phyloP scores from a whole-genome alignment of 495 filamentous ascomycete genomes.

The Talaromyces adpressus region DNA sequence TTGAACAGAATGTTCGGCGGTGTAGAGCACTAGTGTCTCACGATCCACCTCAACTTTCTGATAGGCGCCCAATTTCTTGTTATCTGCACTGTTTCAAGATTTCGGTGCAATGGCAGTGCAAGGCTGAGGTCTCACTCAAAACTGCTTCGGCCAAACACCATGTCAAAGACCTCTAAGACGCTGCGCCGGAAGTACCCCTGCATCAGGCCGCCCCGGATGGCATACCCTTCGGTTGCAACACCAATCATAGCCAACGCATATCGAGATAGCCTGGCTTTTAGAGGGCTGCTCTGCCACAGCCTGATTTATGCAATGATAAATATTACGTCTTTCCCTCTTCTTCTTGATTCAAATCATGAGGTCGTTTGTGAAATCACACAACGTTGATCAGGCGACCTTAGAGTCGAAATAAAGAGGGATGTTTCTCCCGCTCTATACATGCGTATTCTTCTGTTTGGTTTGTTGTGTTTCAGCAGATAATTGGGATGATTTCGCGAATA shows the following conservation, averaged over 20 bases:
- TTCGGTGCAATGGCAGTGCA: neutral
- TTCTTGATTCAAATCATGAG: neutral
- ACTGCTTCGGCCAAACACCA: neutral
- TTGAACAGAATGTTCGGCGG: neutral
- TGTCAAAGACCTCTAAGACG: neutral
- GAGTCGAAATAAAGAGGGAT: neutral
- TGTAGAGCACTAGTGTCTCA: neutral
- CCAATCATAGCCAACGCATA: neutral
- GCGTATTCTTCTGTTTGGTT: conserved; percentile 7
- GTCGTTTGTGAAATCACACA: neutral
- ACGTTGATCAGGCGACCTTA: neutral
- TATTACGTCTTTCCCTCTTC: neutral
- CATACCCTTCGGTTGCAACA: neutral
- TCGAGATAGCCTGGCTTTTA: neutral
- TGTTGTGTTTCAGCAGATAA: conserved; percentile 18
- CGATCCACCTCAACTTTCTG: neutral
- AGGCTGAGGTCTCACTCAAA: neutral
- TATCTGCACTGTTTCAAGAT: neutral
- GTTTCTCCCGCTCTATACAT: neutral
- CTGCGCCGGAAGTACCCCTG: neutral
- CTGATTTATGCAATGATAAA: neutral
- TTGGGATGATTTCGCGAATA: conserved; percentile 48
- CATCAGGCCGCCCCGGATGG: neutral
- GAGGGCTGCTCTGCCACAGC: neutral
- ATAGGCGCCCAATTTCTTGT: neutral